Base-by-base conservation (phyloP, 2,329 filamentous ascomycete species). In the Paecilomyces fulvus region DNA sequence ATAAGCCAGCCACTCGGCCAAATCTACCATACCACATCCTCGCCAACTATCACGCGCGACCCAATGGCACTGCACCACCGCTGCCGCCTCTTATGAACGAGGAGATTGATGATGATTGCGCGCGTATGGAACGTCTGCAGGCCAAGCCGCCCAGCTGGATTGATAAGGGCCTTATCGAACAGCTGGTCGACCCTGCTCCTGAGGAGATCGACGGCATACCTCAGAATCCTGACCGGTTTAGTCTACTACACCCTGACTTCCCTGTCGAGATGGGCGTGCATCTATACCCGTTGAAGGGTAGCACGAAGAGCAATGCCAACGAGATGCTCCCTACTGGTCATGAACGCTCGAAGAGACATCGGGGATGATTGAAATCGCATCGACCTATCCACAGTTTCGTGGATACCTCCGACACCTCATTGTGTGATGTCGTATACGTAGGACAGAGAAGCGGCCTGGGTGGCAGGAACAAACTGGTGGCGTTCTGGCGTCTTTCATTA, bases 11-110 rank as follows among this genome's bases (percentile, higher is more conserved):
- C 1, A 73, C 73, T 2, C 73, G 76, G 2, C 75, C 75, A 7
- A 73, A 73, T 28, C 68, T 78, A 20, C 76, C 76, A 3, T 77
- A 78, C 62, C 73, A 75, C 53, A 73, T 76, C 50, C 67, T 78
- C 4, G 70, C 75, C 58, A 77, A 76, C 58, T 75, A 77, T 60
- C 73, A 75, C 56, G 70, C 73, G 17, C 71, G 74, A 49, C 66
- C 71, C n/a, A 76, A 73, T 55, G 72, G 72, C 54, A 73, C 71
- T 48, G 75, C 75, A 11, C 75, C 75, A 0, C 70, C 74, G 1
- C 67, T 75, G 5, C 73, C 73, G 25, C 65, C 74, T 1, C 64
- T 78, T 12, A 72, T 78, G 67, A 75, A 73, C 28, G 75, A 77
- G 52, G 76, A 78, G 58, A 69, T 77, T 3, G 76, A 78, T 55